These are phyloP conservation scores for Waitea zeae DNA, from an alignment of 1,284 basidiomycete species.

Conservation along the genomic window DNA sequence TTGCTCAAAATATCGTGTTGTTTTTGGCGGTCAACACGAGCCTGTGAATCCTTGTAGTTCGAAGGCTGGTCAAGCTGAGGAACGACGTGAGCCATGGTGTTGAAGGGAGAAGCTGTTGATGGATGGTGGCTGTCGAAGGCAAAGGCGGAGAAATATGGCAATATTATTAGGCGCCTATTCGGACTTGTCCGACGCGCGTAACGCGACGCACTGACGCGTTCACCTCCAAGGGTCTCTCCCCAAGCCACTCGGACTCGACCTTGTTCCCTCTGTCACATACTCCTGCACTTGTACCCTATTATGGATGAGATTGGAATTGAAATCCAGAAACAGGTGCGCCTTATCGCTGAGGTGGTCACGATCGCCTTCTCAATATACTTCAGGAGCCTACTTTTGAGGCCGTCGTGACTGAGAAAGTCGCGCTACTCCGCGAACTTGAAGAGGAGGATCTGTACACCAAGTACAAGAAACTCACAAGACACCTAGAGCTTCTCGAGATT, in stretches of 20 bases:
- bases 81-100: constrained; percentile 77
- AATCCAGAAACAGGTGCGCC: constrained; percentile 63
- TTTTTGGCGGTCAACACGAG: constrained; percentile 49
- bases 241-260: too few relatives aligned
- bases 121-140: too few relatives aligned
- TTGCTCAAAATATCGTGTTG: constrained; percentile 56
- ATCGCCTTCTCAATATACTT: constrained; percentile 4
- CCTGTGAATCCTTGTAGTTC: constrained; percentile 86
- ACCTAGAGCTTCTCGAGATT: constrained; percentile 86
- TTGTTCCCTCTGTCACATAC: constrained; percentile 7
- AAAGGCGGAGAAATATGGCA: too few relatives aligned
- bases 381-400: constrained; percentile 86
- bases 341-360: not conserved
- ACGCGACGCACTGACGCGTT: too few relatives aligned
- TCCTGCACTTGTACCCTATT: constrained; percentile 48
- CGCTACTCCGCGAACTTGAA: constrained; percentile 69
- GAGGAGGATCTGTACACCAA: constrained; percentile 92
- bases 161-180: too few relatives aligned
- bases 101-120: too few relatives aligned
- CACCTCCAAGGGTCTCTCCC: too few relatives aligned
- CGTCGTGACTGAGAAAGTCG: constrained; percentile 77
- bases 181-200: too few relatives aligned
- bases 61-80: constrained; percentile 80
- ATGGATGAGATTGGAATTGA: constrained; percentile 75
- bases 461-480: constrained; percentile 86